Base-by-base conservation (phyloP, 495 filamentous ascomycete species). In the Tuber melanosporum region DNA sequence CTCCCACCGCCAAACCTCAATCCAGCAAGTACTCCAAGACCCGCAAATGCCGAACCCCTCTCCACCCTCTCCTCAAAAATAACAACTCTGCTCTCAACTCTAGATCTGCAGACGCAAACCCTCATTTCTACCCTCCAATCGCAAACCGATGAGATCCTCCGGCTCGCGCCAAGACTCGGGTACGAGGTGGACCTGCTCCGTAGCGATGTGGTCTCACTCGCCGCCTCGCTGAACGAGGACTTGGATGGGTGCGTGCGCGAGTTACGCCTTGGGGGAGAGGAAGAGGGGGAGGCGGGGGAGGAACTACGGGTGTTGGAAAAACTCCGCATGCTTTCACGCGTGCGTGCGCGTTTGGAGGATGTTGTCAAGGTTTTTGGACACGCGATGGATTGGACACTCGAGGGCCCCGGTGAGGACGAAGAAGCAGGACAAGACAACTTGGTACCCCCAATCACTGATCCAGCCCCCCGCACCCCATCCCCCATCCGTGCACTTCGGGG, bases 111-210 rank as follows among this genome's bases (percentile, higher is more conserved):
- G 83, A 95, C 93, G 20, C 90, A 92, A 22, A 88, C 93, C 36
- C 87, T 97, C 20, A 93, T 94, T n/a, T 91, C 87, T 66, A 92
- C 89, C 46, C 88, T 99, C 41, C 97, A 93, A 45, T 91, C 92
- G 75, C 87, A 98, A 75, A 98, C 95, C 20, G 95, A 98, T 82
- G 95, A 98, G 79, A 98, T 99, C 76, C 87, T 99, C 32, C 90
- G 95, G 71, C 91, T 92, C 78, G 92, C 93, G 39, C 90, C 92
- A 76, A 89, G 96, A 15, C 87, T 99, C 36, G 93, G 94, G 42
- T 99, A 99, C 84, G 93, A 98, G 81, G 95, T 99, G 14, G 95
- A 99, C 83, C 89, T 98, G 12, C 85, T 99, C 14, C 90, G 94
- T 10, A 94, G 94, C 73, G 95, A 98, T 70, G 90, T 91, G 0